Percentiles rank a stretch among this genome's conserved stretches.
Evolutionary conservation across 352 stramenopile species (phyloP).

Genomic region (Phytopythium aichiense): DNA sequence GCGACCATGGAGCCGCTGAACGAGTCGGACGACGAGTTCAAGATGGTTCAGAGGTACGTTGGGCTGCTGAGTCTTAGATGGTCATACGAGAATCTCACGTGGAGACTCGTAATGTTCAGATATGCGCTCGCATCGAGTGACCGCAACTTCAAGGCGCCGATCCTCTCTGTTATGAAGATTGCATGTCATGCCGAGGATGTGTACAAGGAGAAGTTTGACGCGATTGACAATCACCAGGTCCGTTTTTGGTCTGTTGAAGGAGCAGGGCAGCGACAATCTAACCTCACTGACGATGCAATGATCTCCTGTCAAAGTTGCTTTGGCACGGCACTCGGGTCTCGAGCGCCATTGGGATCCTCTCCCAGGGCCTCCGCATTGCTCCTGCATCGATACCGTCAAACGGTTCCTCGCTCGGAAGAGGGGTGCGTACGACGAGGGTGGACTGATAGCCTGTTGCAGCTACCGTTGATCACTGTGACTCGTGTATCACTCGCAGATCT

Average conservation of each 20-base stretch:
- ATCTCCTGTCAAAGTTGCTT: slow-evolving; percentile 23
- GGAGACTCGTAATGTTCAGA: slow-evolving; percentile 6
- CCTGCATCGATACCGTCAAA: slow-evolving; percentile 58
- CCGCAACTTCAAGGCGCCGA: slow-evolving; percentile 10
- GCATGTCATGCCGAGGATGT: slow-evolving; percentile 34
- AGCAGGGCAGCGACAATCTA: background rate
- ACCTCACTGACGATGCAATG: background rate
- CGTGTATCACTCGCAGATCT: slow-evolving; percentile 25
- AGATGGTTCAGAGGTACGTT: slow-evolving; percentile 43
- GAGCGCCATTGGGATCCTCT: slow-evolving; percentile 70
- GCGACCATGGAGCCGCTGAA: slow-evolving; percentile 37
- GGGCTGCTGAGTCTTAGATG: background rate
- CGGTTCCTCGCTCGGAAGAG: slow-evolving; percentile 75
- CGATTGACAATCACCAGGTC: slow-evolving; percentile 58
- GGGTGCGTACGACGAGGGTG: slow-evolving; percentile 17
- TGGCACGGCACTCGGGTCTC: slow-evolving; percentile 56
- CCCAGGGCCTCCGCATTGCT: slow-evolving; percentile 60
- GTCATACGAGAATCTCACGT: background rate
- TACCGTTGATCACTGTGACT: background rate
- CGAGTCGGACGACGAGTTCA: slow-evolving; percentile 37
- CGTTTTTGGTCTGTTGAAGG: background rate
- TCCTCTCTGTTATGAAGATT: slow-evolving; percentile 55
- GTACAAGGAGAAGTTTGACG: slow-evolving; percentile 28
- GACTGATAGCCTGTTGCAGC: background rate
- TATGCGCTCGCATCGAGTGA: slow-evolving; percentile 50